These are phyloP conservation scores for Spatholobus suberectus DNA, from an alignment of 306 rosid genomes.

Conservation along the genomic window DNA sequence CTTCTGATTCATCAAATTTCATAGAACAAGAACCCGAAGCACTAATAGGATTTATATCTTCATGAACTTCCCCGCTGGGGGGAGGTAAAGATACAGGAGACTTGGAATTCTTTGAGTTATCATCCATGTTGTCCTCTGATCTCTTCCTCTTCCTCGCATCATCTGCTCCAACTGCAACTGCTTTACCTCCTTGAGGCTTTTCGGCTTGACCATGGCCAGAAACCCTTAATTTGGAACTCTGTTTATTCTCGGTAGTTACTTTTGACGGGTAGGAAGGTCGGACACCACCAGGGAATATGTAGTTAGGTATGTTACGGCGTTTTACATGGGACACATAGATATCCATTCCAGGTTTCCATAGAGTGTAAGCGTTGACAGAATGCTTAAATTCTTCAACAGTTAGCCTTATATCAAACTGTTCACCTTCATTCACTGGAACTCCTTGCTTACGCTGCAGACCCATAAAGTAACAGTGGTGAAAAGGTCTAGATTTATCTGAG, in stretches of 20 bases:
- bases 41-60: conserved; percentile 55
- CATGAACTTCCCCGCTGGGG: conserved; percentile 51
- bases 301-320: conserved; percentile 75
- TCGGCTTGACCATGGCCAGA: conserved; percentile 59
- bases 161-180: conserved; percentile 53
- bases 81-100: conserved; percentile 41
- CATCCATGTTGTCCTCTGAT: conserved; percentile 58
- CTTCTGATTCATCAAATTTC: conserved; percentile 54
- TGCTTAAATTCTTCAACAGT: conserved; percentile 83
- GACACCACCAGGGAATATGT: conserved; percentile 81
- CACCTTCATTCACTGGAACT: conserved; percentile 70
- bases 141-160: conserved; percentile 70
- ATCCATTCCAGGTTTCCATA: conserved; percentile 80
- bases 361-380: conserved; percentile 62
- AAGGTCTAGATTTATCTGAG: conserved; percentile 76
- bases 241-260: conserved; percentile 65
- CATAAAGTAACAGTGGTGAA: conserved; percentile 87
- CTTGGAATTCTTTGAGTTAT: conserved; percentile 52
- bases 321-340: conserved; percentile 81
- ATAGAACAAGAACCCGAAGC: conserved; percentile 51
- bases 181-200: conserved; percentile 52
- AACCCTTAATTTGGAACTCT: conserved; percentile 62
- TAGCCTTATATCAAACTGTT: conserved; percentile 78
- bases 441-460: conserved; percentile 94
- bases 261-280: conserved; percentile 69